These are phyloP conservation scores for Pseudogymnoascus destructans DNA, from an alignment of 2,329 filamentous ascomycete species.

Conservation along the genomic window DNA sequence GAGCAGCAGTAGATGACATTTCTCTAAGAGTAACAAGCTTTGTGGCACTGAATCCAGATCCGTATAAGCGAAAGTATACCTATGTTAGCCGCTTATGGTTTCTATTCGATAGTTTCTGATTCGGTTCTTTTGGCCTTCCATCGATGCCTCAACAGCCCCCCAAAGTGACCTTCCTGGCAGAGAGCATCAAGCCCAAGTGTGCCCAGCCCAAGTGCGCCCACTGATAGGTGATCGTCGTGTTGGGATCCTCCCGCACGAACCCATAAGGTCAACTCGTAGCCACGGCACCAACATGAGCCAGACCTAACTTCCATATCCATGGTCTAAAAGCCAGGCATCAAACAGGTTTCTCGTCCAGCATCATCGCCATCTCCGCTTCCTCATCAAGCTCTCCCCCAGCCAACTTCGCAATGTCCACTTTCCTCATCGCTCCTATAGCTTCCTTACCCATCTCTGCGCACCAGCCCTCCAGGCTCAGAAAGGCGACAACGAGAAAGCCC, in stretches of 20 bases:
- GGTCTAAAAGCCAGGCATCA: not conserved
- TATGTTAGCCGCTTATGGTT: not conserved
- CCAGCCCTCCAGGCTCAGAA: conserved; percentile 63
- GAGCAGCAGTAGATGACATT: not conserved
- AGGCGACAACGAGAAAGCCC: conserved; percentile 77
- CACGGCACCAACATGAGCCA: not conserved
- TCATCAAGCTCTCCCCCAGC: not conserved
- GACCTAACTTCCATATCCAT: conserved; percentile 1
- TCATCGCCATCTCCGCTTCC: not conserved
- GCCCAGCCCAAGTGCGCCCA: too few species aligned
- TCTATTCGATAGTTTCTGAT: not conserved
- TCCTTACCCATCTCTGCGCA: conserved; percentile 1
- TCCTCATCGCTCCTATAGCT: not conserved
- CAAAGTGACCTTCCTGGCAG: not conserved
- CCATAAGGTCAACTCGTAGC: not conserved
- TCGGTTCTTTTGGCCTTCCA: not conserved
- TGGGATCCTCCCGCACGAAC: not conserved
- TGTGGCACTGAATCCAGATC: not conserved
- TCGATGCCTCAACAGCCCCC: not conserved
- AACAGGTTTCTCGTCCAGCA: conserved; percentile 2
- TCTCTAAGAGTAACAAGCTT: not conserved
- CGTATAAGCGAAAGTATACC: not conserved
- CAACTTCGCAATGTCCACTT: not conserved
- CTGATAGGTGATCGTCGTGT: not conserved
- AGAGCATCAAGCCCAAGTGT: too few species aligned